Evolutionary conservation across 1,284 basidiomycete genomes (phyloP).

Genomic region (Sphagnurus paluster): DNA sequence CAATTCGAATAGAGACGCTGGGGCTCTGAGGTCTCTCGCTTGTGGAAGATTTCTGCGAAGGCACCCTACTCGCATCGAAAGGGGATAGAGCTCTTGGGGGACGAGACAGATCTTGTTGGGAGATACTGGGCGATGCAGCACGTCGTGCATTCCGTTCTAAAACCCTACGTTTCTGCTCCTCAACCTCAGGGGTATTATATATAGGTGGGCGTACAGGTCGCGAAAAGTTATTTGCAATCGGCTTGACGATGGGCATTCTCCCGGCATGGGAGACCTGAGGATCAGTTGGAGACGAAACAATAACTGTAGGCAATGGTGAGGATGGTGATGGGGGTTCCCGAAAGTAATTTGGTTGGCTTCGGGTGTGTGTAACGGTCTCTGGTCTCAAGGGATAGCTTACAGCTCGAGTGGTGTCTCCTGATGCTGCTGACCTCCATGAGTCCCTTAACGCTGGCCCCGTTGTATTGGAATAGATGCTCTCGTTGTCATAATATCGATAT

Average conservation of each 20-base stretch:
- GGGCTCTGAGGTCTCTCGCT: constrained; percentile 7
- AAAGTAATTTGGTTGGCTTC: constrained; percentile 2
- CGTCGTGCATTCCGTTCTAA: constrained; percentile 56
- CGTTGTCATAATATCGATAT: constrained; percentile 33
- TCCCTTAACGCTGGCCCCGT: constrained; percentile 28
- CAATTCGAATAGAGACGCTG: background rate
- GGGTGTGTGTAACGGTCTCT: constrained; percentile 1
- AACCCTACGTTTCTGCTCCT: constrained; percentile 59
- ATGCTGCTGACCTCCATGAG: constrained; percentile 33
- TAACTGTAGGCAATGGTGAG: constrained; percentile 40
- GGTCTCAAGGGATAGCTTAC: background rate
- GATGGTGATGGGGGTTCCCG: constrained; percentile 3
- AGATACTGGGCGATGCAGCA: constrained; percentile 19
- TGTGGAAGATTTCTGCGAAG: background rate
- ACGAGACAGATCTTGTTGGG: background rate
- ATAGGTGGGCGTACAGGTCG: constrained; percentile 44
- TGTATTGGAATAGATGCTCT: constrained; percentile 38
- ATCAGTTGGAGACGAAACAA: constrained; percentile 41
- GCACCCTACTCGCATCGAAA: background rate
- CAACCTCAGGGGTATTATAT: constrained; percentile 42
- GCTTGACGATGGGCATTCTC: constrained; percentile 34
- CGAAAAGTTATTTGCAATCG: constrained; percentile 52
- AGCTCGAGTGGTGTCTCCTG: constrained; percentile 18
- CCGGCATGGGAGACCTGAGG: constrained; percentile 21
- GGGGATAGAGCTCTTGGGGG: background rate